Evolutionary conservation across 805 yeast genomes (phyloP).

Genomic region (Debaryomyces castellii): DNA sequence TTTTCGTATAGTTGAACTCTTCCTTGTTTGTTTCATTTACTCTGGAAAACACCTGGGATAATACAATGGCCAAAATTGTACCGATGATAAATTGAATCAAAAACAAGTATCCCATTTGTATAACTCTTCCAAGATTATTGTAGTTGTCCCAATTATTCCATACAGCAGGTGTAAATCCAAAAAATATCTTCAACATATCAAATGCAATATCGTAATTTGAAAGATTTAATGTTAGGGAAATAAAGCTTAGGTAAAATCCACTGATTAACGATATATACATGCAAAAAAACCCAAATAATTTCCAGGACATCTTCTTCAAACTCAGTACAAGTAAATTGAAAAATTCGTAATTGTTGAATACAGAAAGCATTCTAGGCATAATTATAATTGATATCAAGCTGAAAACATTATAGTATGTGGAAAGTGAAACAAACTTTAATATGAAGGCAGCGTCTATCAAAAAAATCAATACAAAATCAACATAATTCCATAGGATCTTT

Average conservation of each 20-base stretch:
- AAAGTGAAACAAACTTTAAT: conserved; percentile 14
- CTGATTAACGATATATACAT: conserved; percentile 49
- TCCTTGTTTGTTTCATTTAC: conserved; percentile 33
- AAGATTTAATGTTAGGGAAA: conserved; percentile 44
- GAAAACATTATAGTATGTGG: conserved; percentile 30
- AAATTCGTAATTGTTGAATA: conserved; percentile 50
- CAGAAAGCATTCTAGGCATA: conserved; percentile 49
- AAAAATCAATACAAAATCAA: conserved; percentile 43
- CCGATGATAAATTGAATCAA: conserved; percentile 54
- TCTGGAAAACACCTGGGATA: conserved; percentile 41
- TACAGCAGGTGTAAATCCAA: conserved; percentile 61
- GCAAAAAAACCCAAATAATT: conserved; percentile 47
- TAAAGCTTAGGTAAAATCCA: conserved; percentile 56
- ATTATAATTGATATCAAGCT: conserved; percentile 48
- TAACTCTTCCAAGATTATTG: conserved; percentile 44
- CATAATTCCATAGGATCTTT: conserved; percentile 53
- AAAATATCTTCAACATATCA: conserved; percentile 51
- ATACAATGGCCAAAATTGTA: conserved; percentile 55
- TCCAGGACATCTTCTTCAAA: conserved; percentile 51
- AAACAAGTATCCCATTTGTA: conserved; percentile 51
- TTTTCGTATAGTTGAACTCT: conserved; percentile 40
- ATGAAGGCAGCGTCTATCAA: conserved; percentile 36
- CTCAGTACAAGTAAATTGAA: conserved; percentile 52
- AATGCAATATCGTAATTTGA: conserved; percentile 46
- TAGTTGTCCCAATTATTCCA: conserved; percentile 56